Base-by-base conservation (phyloP, 495 filamentous ascomycete species). In the Talaromyces thailandensis region DNA sequence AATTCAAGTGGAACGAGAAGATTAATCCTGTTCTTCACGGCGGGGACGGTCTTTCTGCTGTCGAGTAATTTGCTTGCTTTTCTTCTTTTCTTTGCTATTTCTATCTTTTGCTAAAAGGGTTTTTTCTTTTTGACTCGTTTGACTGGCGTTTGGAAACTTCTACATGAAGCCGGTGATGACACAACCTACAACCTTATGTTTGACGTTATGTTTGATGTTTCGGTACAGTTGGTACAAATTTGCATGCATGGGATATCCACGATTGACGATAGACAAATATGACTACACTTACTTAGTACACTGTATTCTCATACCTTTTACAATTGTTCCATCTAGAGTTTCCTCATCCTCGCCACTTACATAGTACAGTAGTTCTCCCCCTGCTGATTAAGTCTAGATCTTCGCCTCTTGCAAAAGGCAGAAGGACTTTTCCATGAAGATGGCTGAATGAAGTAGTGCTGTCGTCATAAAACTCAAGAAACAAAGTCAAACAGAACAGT, bases 1-100 rank as follows among this genome's bases (percentile, higher is more conserved):
- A 79, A 74, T 77, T 82, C 66, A 79, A 82, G 70, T 84, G 81
- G 77, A 78, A 79, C 69, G 76, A 76, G 61, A 79, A 79, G 71
- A 78, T 88, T 63, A 90, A 88, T 75, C 86, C 85, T 21, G 82
- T 88, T n/a, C 71, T 83, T 11, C 76, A 83, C 73, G 82, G 80
- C 28, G 55, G 55, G 12, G 77, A 83, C 62, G 71, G 71, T 68
- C 62, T 66, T 56, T 82, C 78, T 56, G 83, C 84, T 53, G 73
- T 87, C 60, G 81, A 84, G 70, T 82, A 82, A 71, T 55, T 43
- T n/a, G 29, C 29, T 35, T 35, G 8, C 18, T 48, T 18, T 8
- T 48, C 2, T n/a, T n/a, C 16, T 43, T 21, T 48, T 0, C 4
- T 48, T 48, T 21, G 9, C n/a, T 23, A n/a, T n/a, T n/a, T n/a